phyloP scores from a whole-genome alignment of 768 basidiomycete genomes.

The Inosperma sp. region DNA sequence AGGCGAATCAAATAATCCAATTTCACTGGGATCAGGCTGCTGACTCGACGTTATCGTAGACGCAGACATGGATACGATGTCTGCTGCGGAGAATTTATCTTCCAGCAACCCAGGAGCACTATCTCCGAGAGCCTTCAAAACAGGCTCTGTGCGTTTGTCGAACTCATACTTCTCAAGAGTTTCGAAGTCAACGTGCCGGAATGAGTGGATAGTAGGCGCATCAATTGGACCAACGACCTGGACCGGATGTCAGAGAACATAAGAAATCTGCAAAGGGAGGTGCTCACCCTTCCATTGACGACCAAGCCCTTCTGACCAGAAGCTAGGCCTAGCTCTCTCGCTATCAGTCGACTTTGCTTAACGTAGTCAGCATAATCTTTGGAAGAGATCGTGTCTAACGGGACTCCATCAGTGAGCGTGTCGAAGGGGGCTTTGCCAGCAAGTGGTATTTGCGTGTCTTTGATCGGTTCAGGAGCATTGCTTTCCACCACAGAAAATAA shows the following conservation, averaged over 20 bases:
- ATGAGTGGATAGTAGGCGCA: constrained; percentile 37
- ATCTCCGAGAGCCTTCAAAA: constrained; percentile 59
- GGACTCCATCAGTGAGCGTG: constrained; percentile 32
- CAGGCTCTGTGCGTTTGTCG: constrained; percentile 61
- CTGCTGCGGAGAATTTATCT: constrained; percentile 34
- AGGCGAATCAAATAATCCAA: constrained; percentile 65
- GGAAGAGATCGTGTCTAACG: constrained; percentile 29
- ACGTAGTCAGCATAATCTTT: constrained; percentile 41
- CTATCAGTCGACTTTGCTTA: constrained; percentile 43
- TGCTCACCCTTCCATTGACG: constrained; percentile 79
- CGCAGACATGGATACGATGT: constrained; percentile 59
- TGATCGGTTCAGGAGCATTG: not conserved
- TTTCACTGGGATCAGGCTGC: constrained; percentile 67
- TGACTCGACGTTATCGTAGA: constrained; percentile 71
- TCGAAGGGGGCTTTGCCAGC: constrained; percentile 27
- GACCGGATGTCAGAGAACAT: not conserved
- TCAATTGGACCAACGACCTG: constrained; percentile 78
- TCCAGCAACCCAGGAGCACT: constrained; percentile 38
- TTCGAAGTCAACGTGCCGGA: constrained; percentile 67
- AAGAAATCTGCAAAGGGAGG: not conserved
- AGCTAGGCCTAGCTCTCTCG: constrained; percentile 50
- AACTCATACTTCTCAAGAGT: constrained; percentile 72
- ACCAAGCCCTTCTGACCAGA: constrained; percentile 63
- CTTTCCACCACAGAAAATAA: constrained; percentile 39
- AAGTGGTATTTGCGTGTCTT: constrained; percentile 38